phyloP scores from a whole-genome alignment of 2,329 filamentous ascomycete genomes.

The Ophiocordyceps australis region DNA sequence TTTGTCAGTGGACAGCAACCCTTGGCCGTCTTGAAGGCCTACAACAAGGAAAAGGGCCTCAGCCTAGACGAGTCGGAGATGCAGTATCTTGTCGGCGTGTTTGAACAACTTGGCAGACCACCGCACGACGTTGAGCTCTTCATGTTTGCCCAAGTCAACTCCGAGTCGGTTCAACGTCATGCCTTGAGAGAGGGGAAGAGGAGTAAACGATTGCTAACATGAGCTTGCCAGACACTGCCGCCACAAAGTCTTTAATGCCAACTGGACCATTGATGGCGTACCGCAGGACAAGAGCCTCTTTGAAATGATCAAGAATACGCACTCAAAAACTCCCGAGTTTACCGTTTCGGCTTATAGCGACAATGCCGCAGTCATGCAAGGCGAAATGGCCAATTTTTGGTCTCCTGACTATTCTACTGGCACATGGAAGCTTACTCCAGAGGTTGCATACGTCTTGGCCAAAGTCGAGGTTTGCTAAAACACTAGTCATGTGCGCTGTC shows the following conservation, averaged over 20 bases:
- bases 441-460: slow-evolving; percentile 70
- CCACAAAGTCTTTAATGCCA: slow-evolving; percentile 88
- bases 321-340: slow-evolving; percentile 60
- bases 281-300: slow-evolving; percentile 70
- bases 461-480: slow-evolving; percentile 70
- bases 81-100: slow-evolving; percentile 67
- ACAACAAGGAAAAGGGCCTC: slow-evolving; percentile 70
- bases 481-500: too few species aligned
- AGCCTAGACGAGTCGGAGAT: slow-evolving; percentile 81
- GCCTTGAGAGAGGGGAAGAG: too few species aligned
- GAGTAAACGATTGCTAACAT: neutral
- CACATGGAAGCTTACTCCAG: slow-evolving; percentile 74
- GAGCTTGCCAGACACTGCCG: slow-evolving; percentile 37
- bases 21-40: slow-evolving; percentile 55
- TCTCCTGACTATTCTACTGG: slow-evolving; percentile 73
- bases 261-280: slow-evolving; percentile 84
- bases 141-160: slow-evolving; percentile 99
- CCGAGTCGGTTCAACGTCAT: slow-evolving; percentile 43
- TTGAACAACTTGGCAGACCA: slow-evolving; percentile 27
- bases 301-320: slow-evolving; percentile 91
- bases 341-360: slow-evolving; percentile 96
- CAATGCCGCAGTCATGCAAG: slow-evolving; percentile 70
- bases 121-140: slow-evolving; percentile 90
- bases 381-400: slow-evolving; percentile 41
- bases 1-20: slow-evolving; percentile 47